Evolutionary conservation across 257 asterid species (phyloP), one percentile per base, ranked within the genome.

Genomic region (Ophiorrhiza pumila): DNA sequence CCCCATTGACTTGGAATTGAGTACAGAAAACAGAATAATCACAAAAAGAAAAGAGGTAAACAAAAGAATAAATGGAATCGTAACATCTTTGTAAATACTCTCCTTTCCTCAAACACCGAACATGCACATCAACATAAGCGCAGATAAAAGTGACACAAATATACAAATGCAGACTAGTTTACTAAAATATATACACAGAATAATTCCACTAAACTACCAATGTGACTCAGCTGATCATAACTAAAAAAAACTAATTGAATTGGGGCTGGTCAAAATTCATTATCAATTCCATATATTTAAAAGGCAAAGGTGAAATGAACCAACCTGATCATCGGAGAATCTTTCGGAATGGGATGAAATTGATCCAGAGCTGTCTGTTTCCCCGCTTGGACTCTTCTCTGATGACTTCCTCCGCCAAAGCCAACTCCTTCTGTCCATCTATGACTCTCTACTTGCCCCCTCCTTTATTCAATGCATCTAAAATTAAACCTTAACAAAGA

Each of bases 391-490:
- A 83, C 89, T 85, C 80, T 86, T 90, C n/a, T 89, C 98, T 0
- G 91, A 89, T 35, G 92, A 88, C 67, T 86, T 91, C 56, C 93
- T 90, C 78, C 96, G 83, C 99, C 97, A 91, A 55, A 87, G 80
- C 99, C 99, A 94, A 79, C 96, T 94, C 78, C 93, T 81, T 59
- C 89, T 77, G 80, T 94, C 97, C 99, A 94, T 94, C 79, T 80
- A 78, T 42, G 4, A 41, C 31, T 20, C 25, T 35, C 55, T 74
- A 46, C 23, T 4, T 20, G 43, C 69, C 22, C 55, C 42, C 61
- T 47, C 53, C n/a, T 53, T 49, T 45, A 32, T 27, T 65, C 42
- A 53, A 32, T 42, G 23, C 41, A 71, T 70, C 77, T 47, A 12
- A 46, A 65, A 43, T 56, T 47, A 68, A 49, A 20, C 29, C 65